A percentile compares a stretch with the other conserved stretches of the same genome.
These are phyloP conservation scores for Boletus barrowsii DNA, from an alignment of 768 basidiomycete genomes.

Conservation along the genomic window DNA sequence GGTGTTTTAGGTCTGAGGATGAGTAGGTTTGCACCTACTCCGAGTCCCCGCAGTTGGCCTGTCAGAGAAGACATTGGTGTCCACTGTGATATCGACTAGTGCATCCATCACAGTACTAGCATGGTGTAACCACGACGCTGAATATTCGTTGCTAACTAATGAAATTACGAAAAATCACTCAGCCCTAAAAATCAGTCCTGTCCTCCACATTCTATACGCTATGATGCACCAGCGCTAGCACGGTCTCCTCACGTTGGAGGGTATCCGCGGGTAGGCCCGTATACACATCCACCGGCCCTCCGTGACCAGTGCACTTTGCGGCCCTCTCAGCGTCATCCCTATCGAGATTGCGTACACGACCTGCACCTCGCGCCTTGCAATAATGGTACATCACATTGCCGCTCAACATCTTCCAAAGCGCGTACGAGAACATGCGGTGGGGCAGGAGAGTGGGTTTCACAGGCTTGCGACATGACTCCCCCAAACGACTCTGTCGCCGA, in stretches of 20 bases:
- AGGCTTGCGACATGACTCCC: conserved; percentile 20
- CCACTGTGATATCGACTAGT: background rate
- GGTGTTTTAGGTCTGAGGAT: no score
- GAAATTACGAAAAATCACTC: no score
- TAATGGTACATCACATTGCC: conserved; percentile 17
- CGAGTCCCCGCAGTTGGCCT: no score
- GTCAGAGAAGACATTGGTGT: background rate
- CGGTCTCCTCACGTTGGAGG: conserved; percentile 30
- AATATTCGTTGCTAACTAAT: background rate
- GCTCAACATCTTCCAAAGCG: conserved; percentile 1
- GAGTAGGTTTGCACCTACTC: no score
- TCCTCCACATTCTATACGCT: background rate
- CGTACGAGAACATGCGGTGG: background rate
- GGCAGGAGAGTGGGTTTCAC: background rate
- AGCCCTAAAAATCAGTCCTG: no score
- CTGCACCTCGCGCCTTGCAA: conserved; percentile 3
- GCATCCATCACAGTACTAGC: background rate
- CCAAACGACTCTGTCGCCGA: conserved; percentile 16
- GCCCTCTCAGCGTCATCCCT: background rate
- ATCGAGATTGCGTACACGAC: conserved; percentile 10
- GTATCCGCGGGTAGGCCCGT: conserved; percentile 14
- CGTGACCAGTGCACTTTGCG: background rate
- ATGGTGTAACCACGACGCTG: background rate
- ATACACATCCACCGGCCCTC: conserved; percentile 13
- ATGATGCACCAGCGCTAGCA: background rate